Conservation (phyloP, 441 rosid species). For the Jatropha podagrica region DNA sequence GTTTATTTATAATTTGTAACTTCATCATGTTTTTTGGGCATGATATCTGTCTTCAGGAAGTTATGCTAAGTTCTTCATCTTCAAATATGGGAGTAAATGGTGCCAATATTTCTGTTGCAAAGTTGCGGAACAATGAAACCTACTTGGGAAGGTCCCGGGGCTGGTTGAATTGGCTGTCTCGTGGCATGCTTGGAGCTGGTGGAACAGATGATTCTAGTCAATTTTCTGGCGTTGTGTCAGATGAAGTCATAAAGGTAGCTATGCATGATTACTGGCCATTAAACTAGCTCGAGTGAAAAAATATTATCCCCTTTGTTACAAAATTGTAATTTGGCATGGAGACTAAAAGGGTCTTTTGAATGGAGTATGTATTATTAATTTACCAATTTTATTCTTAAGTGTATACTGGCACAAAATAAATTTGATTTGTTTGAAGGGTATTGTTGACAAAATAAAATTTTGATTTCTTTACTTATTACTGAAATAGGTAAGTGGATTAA, state of each 20-base stretch:
- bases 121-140: slow-evolving; percentile 56
- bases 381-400: no score
- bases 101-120: slow-evolving; percentile 42
- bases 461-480: no score
- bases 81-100: slow-evolving; percentile 34
- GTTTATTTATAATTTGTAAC: background rate
- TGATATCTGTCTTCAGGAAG: slow-evolving; percentile 50
- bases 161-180: slow-evolving; percentile 98
- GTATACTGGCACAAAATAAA: no score
- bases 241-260: slow-evolving; percentile 92
- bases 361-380: no score
- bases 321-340: no score
- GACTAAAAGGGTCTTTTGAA: no score
- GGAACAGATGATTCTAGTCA: slow-evolving; percentile 94
- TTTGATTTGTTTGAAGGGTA: no score
- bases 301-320: no score
- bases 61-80: slow-evolving; percentile 39
- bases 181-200: slow-evolving; percentile 99
- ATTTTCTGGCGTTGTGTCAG: slow-evolving; percentile 92
- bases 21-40: slow-evolving; percentile 16
- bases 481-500: no score
- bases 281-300: slow-evolving; percentile 3
- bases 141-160: slow-evolving; percentile 71
- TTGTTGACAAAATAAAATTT: no score
- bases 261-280: slow-evolving; percentile 22